Conservation (phyloP, 2,329 filamentous ascomycete genomes). For the Beauveria australis region DNA sequence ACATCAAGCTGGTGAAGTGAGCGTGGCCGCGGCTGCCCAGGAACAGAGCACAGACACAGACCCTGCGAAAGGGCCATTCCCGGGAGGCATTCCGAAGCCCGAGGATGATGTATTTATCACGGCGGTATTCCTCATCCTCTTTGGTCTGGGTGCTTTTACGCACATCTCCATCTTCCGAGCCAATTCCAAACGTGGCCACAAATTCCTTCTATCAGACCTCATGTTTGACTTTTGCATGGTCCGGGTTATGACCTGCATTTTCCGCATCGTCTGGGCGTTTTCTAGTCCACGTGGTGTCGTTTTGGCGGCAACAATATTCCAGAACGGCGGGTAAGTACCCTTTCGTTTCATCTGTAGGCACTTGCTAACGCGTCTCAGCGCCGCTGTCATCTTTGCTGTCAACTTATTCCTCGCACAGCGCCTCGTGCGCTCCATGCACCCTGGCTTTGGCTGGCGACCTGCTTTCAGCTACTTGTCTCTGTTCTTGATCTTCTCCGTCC, state of each 20-base stretch:
- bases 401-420: slow-evolving; percentile 33
- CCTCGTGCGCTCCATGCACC: slow-evolving; percentile 29
- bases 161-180: slow-evolving; percentile 19
- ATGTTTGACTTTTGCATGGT: slow-evolving; percentile 31
- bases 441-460: slow-evolving; percentile 26
- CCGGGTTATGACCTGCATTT: slow-evolving; percentile 24
- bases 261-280: slow-evolving; percentile 29
- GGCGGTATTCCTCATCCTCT: slow-evolving; percentile 18
- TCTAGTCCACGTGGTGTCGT: slow-evolving; percentile 19
- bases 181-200: slow-evolving; percentile 27
- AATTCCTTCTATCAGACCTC: slow-evolving; percentile 28
- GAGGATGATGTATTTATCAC: slow-evolving; percentile 18
- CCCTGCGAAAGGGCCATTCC: neutral
- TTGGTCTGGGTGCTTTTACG: slow-evolving; percentile 16
- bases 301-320: slow-evolving; percentile 26
- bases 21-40: neutral
- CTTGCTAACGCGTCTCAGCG: slow-evolving; percentile 14
- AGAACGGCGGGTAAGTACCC: slow-evolving; percentile 26
- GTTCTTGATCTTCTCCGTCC: slow-evolving; percentile 21
- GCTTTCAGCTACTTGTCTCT: slow-evolving; percentile 18
- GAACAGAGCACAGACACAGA: neutral
- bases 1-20: neutral
- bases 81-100: slow-evolving; percentile 6
- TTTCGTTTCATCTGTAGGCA: neutral
- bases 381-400: slow-evolving; percentile 26